Conservation (phyloP, 768 basidiomycete species). For the Antrodiella citrinella region DNA sequence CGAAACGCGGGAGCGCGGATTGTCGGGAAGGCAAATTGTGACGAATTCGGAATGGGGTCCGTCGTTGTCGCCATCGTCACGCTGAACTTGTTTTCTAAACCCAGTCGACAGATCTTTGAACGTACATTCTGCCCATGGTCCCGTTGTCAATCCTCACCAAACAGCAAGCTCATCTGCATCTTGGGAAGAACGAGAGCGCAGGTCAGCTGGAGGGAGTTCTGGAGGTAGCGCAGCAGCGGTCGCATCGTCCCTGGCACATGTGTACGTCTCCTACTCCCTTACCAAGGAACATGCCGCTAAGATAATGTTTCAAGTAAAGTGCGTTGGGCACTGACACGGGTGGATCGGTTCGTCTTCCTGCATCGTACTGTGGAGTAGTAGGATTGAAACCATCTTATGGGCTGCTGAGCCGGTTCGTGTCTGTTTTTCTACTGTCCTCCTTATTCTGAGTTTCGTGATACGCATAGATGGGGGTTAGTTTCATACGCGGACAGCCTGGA, state of each 20-base stretch:
- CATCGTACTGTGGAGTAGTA: slow-evolving; percentile 86
- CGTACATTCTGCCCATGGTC: slow-evolving; percentile 61
- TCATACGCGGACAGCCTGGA: slow-evolving; percentile 94
- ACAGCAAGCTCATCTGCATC: slow-evolving; percentile 13
- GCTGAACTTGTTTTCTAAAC: neutral
- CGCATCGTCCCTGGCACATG: slow-evolving; percentile 72
- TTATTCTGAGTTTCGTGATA: no score
- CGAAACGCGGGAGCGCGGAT: slow-evolving; percentile 58
- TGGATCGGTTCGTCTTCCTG: slow-evolving; percentile 88
- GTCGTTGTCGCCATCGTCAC: slow-evolving; percentile 15
- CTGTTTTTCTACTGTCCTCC: no score
- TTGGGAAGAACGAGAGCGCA: slow-evolving; percentile 27
- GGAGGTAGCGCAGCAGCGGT: slow-evolving; percentile 95
- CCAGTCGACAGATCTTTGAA: slow-evolving; percentile 58
- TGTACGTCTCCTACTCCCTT: slow-evolving; percentile 43
- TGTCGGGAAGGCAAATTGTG: slow-evolving; percentile 88
- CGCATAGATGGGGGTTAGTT: slow-evolving; percentile 80
- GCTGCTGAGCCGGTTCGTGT: slow-evolving; percentile 71
- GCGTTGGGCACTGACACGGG: slow-evolving; percentile 94
- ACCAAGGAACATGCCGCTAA: no score
- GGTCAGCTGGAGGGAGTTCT: slow-evolving; percentile 88
- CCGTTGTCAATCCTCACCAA: slow-evolving; percentile 70
- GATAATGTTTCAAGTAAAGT: slow-evolving; percentile 31
- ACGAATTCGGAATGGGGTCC: slow-evolving; percentile 98
- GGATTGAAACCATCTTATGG: slow-evolving; percentile 96